Conservation (phyloP, 2,329 filamentous ascomycete species). For the Cercospora sp. region DNA sequence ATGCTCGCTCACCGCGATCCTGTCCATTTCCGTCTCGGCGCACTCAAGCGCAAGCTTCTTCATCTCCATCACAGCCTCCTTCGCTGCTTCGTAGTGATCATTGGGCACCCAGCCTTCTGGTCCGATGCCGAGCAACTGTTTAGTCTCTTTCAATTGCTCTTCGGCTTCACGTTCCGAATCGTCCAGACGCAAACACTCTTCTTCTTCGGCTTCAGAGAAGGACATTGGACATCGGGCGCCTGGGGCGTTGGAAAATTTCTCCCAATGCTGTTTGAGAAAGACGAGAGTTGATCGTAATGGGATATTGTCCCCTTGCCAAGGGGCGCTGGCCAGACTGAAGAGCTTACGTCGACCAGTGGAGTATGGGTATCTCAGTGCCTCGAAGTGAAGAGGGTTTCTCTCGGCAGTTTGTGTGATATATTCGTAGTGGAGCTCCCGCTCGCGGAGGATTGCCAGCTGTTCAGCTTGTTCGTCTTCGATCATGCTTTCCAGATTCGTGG, state of each 20-base stretch:
- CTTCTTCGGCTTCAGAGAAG: conserved; percentile 21
- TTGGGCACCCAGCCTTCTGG: conserved; percentile 30
- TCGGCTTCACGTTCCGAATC: conserved; percentile 27
- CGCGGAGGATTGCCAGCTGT: conserved; percentile 18
- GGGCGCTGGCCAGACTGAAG: conserved; percentile 22
- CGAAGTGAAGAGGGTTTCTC: conserved; percentile 4
- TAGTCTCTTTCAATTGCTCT: conserved; percentile 29
- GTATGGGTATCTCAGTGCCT: conserved; percentile 27
- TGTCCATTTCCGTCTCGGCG: conserved; percentile 27
- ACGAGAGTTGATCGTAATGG: conserved; percentile 29
- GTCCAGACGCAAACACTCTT: conserved; percentile 34
- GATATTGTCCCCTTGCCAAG: conserved; percentile 34
- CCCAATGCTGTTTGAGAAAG: conserved; percentile 26
- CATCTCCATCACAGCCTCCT: conserved; percentile 26
- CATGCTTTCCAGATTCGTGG: conserved; percentile 3
- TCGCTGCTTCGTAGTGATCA: conserved; percentile 27
- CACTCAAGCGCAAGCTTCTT: conserved; percentile 31
- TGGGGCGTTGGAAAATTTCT: background rate
- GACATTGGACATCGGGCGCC: conserved; percentile 23
- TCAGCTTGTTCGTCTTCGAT: conserved; percentile 12
- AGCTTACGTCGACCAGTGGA: conserved; percentile 27
- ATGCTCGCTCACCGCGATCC: conserved; percentile 23
- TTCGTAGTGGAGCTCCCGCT: conserved; percentile 26
- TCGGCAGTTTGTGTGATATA: conserved; percentile 8
- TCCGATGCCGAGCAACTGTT: conserved; percentile 21